A percentile compares a stretch with the other conserved stretches of the same genome.
phyloP scores from a whole-genome alignment of 2,329 filamentous ascomycete genomes.

The Diaporthe australafricana region DNA sequence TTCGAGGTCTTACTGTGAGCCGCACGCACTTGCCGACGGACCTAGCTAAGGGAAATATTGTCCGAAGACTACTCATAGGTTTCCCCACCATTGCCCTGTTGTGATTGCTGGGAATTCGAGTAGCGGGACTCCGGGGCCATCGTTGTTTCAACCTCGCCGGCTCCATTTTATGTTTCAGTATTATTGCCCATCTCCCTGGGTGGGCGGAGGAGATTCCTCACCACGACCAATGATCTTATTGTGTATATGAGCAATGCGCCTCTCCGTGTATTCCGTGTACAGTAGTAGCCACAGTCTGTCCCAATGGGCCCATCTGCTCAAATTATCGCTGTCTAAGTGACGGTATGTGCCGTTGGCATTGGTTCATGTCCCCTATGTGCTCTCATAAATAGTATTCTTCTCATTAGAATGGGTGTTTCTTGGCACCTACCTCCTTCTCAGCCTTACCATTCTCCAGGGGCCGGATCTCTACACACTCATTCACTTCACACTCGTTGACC shows the following conservation, averaged over 20 bases:
- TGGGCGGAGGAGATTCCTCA: not conserved
- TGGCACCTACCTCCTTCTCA: not conserved
- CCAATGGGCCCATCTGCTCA: not conserved
- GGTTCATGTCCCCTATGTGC: not conserved
- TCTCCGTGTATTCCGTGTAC: not conserved
- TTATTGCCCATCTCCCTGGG: slow-evolving; percentile 11
- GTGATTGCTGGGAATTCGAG: slow-evolving; percentile 6
- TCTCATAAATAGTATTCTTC: not conserved
- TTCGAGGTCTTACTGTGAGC: not conserved
- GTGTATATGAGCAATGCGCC: not conserved
- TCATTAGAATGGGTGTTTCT: not conserved
- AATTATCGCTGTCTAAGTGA: not conserved
- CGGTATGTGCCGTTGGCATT: not conserved
- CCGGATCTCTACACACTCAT: not conserved
- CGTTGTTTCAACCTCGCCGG: not conserved
- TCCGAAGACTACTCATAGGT: not conserved
- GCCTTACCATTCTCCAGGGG: not conserved
- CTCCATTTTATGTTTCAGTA: slow-evolving; percentile 8
- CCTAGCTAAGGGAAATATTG: not conserved
- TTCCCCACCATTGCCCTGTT: not conserved
- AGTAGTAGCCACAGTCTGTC: not conserved
- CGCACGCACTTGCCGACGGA: not conserved
- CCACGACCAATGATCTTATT: not conserved
- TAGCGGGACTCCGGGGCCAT: not conserved
- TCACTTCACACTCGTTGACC: not conserved